Percentiles rank a stretch among this genome's conserved stretches.
phyloP scores from a whole-genome alignment of 768 basidiomycete species.

The Amanita exitialis region DNA sequence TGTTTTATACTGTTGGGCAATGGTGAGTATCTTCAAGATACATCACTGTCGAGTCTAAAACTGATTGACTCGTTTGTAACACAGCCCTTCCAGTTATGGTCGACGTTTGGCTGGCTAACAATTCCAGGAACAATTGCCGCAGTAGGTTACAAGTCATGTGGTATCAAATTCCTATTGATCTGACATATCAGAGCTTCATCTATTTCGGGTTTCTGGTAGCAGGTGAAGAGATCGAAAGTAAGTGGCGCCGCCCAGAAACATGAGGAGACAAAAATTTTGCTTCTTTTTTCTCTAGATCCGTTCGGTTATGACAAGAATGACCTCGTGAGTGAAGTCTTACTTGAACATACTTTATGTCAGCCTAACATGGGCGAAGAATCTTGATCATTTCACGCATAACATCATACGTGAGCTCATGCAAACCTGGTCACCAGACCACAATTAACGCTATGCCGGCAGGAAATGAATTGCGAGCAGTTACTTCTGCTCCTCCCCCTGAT shows the following conservation, averaged over 20 bases:
- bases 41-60: background rate
- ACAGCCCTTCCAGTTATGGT: slow-evolving; percentile 59
- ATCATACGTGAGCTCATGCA: slow-evolving; percentile 43
- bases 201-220: slow-evolving; percentile 70
- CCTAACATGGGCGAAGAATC: slow-evolving; percentile 26
- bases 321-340: slow-evolving; percentile 28
- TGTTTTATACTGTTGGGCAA: slow-evolving; percentile 43
- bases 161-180: background rate
- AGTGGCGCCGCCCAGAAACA: slow-evolving; percentile 14
- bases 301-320: slow-evolving; percentile 69
- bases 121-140: slow-evolving; percentile 50
- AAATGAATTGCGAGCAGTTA: slow-evolving; percentile 54
- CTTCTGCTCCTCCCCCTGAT: slow-evolving; percentile 49
- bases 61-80: slow-evolving; percentile 5
- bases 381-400: slow-evolving; percentile 63
- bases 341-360: background rate
- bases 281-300: slow-evolving; percentile 22
- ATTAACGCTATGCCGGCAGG: slow-evolving; percentile 19
- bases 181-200: slow-evolving; percentile 39
- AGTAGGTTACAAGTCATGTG: slow-evolving; percentile 22
- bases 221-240: slow-evolving; percentile 70
- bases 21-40: slow-evolving; percentile 31
- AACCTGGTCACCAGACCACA: background rate
- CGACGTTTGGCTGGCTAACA: slow-evolving; percentile 45
- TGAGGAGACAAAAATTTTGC: background rate